phyloP scores from a whole-genome alignment of 2,329 filamentous ascomycete genomes.

The Rutstroemia sp. region DNA sequence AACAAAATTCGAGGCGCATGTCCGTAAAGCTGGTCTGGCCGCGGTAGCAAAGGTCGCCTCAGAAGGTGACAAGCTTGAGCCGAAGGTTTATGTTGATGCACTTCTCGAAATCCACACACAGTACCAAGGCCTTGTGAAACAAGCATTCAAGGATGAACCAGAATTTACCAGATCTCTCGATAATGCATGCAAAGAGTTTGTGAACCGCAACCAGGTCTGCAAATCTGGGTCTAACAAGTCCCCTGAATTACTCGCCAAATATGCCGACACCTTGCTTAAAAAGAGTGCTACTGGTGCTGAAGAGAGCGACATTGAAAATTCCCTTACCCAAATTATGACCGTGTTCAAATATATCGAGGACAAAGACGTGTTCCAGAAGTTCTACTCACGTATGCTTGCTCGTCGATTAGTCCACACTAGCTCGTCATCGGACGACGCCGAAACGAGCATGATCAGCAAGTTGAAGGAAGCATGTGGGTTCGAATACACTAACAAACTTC shows the following conservation, averaged over 20 bases:
- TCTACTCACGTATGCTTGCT: conserved; percentile 94
- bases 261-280: conserved; percentile 85
- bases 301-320: conserved; percentile 85
- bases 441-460: conserved; percentile 99
- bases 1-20: conserved; percentile 82
- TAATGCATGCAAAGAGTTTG: conserved; percentile 95
- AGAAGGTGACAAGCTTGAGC: conserved; percentile 84
- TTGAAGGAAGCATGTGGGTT: conserved; percentile 98
- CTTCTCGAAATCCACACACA: conserved; percentile 90
- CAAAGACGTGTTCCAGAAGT: conserved; percentile 99
- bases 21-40: conserved; percentile 78
- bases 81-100: conserved; percentile 93
- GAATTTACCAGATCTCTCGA: conserved; percentile 95
- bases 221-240: conserved; percentile 89
- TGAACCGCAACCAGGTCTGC: conserved; percentile 96
- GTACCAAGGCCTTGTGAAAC: conserved; percentile 85
- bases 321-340: conserved; percentile 91
- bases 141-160: conserved; percentile 88
- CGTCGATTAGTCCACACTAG: conserved; percentile 91
- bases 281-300: conserved; percentile 91
- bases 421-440: conserved; percentile 92
- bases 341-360: conserved; percentile 99
- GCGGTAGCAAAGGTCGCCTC: conserved; percentile 88
- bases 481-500: conserved; percentile 98
- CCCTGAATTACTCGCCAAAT: conserved; percentile 89